Base-by-base conservation (phyloP, 2,329 filamentous ascomycete genomes). In the Huntiella decipiens region DNA sequence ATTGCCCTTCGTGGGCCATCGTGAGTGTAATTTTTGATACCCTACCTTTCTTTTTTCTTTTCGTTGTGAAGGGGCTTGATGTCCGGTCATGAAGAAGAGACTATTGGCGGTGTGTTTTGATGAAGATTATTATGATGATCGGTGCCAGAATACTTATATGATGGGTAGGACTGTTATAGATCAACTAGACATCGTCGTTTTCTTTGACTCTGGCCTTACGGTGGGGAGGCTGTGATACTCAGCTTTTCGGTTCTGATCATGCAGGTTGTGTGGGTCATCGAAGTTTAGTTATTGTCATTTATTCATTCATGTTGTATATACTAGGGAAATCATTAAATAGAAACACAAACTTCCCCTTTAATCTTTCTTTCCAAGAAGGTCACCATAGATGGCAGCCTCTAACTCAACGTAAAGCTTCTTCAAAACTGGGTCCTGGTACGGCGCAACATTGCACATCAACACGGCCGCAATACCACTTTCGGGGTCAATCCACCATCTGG, bases 401-500 rank as follows among this genome's bases (percentile, higher is more conserved):
- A 68, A 51, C 47, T 63, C 61, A 38, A 65, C 53, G 44, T 60
- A 65, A 42, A 66, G 42, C 16, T 50, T 56, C 12, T 50, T 54
- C 3, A 60, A 57, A 4, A 60, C 58, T 0, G 55, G 41, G 46
- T 68, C 64, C 0, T 60, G 59, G 19, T 60, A 56, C 0, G 64
- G 63, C 3, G 58, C 52, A 1, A 66, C 56, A 41, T 60, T 61
- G 42, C 62, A 59, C 15, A 67, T 39, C 38, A 68, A 44, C 4
- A 56, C 58, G 0, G 54, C 64, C 1, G 59, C 65, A 37, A 68
- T 58, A 6, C 65, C 66, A 0, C 57, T 56, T 48, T 57, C 52
- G 4, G 50, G 52, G 43, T 64, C 62, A 16, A 63, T 54, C 62
- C 62, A 64, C 65, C 65, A 68, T 46, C 59, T 59, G 13, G 59